These are phyloP conservation scores for Sphagnum magellanicum DNA, from an alignment of 228 moss, liverwort and hornwort species.

Conservation along the genomic window DNA sequence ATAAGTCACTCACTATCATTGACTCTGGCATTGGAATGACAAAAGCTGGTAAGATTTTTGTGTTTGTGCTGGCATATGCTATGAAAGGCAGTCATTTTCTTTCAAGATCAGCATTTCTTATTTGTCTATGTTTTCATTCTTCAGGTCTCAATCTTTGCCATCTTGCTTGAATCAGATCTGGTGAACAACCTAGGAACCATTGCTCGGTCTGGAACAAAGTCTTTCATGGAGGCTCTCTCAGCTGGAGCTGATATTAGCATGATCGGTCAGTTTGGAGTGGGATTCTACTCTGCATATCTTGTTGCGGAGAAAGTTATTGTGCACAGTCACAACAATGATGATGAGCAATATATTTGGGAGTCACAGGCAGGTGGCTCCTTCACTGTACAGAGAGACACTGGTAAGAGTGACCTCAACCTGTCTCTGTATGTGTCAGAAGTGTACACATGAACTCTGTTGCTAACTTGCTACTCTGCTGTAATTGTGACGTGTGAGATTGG, in stretches of 20 bases:
- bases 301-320: slow-evolving; percentile 43
- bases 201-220: slow-evolving; percentile 47
- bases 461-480: too few relatives aligned
- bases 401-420: slow-evolving; percentile 12
- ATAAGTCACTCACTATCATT: slow-evolving; percentile 25
- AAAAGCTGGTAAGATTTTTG: slow-evolving; percentile 24
- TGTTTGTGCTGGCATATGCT: too few relatives aligned
- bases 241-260: slow-evolving; percentile 55
- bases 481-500: not conserved
- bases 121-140: too few relatives aligned
- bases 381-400: slow-evolving; percentile 29
- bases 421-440: too few relatives aligned
- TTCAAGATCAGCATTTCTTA: too few relatives aligned
- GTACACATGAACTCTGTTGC: too few relatives aligned
- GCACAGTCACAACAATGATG: slow-evolving; percentile 41
- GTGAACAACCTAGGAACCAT: slow-evolving; percentile 57
- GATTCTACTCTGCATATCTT: slow-evolving; percentile 42
- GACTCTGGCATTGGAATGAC: slow-evolving; percentile 56
- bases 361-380: slow-evolving; percentile 57
- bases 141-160: too few relatives aligned
- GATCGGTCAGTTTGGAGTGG: slow-evolving; percentile 55
- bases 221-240: slow-evolving; percentile 47
- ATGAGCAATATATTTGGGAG: slow-evolving; percentile 50
- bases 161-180: slow-evolving; percentile 17
- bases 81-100: too few relatives aligned